Evolutionary conservation across 2,329 filamentous ascomycete species (phyloP).

Genomic region (Lecanicillium sp.): DNA sequence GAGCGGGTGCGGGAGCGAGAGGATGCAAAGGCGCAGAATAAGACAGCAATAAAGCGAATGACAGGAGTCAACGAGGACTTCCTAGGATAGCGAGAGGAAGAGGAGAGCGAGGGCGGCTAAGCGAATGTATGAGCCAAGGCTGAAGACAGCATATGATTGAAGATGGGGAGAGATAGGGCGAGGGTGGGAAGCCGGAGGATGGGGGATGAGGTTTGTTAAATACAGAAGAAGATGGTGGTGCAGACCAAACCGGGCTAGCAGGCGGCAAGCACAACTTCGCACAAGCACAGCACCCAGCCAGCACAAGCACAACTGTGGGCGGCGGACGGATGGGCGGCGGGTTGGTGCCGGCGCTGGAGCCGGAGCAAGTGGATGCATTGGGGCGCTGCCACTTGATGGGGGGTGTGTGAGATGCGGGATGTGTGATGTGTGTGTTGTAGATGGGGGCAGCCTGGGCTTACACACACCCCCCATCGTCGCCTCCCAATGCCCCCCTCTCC

Average conservation of each 20-base stretch:
- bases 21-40: slow-evolving; percentile 37
- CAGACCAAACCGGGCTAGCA: too few species aligned
- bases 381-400: too few species aligned
- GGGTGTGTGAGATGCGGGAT: too few species aligned
- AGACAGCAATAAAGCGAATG: slow-evolving; percentile 58
- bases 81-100: slow-evolving; percentile 35
- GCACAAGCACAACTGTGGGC: not conserved
- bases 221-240: slow-evolving; percentile 4
- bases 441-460: too few species aligned
- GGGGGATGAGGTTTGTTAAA: slow-evolving; percentile 10
- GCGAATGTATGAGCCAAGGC: slow-evolving; percentile 33
- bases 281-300: not conserved
- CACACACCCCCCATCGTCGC: too few species aligned
- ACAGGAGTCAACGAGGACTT: slow-evolving; percentile 70
- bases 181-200: slow-evolving; percentile 10
- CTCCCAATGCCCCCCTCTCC: too few species aligned
- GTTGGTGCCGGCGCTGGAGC: not conserved
- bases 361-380: too few species aligned
- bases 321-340: not conserved
- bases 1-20: slow-evolving; percentile 21
- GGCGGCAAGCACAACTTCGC: not conserved
- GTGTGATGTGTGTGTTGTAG: too few species aligned
- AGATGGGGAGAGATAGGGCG: slow-evolving; percentile 14
- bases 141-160: slow-evolving; percentile 5
- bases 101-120: slow-evolving; percentile 33